Conservation (phyloP, 495 filamentous ascomycete genomes). For the Penicillium lagena region DNA sequence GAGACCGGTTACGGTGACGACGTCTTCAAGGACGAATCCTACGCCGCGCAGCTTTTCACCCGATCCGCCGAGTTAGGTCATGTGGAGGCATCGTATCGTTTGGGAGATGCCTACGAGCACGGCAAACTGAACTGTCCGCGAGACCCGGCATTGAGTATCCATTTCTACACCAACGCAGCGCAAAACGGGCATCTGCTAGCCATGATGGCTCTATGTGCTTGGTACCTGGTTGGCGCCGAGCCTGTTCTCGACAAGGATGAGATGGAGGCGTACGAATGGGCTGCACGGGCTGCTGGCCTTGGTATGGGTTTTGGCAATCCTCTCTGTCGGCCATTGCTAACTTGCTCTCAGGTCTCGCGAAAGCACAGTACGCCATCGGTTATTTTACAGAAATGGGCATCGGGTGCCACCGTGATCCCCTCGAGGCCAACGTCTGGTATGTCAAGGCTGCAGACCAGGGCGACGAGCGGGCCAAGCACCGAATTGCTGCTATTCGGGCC, state of each 20-base stretch:
- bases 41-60: constrained; percentile 91
- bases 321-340: neutral
- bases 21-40: constrained; percentile 80
- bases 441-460: constrained; percentile 91
- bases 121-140: constrained; percentile 79
- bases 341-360: constrained; percentile 61
- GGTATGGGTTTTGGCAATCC: constrained; percentile 48
- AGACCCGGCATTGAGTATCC: constrained; percentile 89
- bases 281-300: constrained; percentile 71
- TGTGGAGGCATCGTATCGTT: constrained; percentile 70
- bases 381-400: constrained; percentile 99
- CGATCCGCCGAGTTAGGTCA: constrained; percentile 91
- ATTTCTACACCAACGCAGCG: constrained; percentile 93
- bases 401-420: constrained; percentile 82
- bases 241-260: constrained; percentile 93
- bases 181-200: constrained; percentile 75
- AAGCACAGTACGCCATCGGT: constrained; percentile 90
- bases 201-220: constrained; percentile 99
- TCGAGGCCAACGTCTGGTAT: constrained; percentile 98
- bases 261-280: constrained; percentile 95
- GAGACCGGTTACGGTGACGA: constrained; percentile 87
- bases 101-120: constrained; percentile 97
- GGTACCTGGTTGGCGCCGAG: constrained; percentile 95
- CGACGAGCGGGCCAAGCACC: constrained; percentile 79
- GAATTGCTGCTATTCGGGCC: constrained; percentile 77